phyloP scores from a whole-genome alignment of 495 filamentous ascomycete genomes.

The Monascus purpureus region DNA sequence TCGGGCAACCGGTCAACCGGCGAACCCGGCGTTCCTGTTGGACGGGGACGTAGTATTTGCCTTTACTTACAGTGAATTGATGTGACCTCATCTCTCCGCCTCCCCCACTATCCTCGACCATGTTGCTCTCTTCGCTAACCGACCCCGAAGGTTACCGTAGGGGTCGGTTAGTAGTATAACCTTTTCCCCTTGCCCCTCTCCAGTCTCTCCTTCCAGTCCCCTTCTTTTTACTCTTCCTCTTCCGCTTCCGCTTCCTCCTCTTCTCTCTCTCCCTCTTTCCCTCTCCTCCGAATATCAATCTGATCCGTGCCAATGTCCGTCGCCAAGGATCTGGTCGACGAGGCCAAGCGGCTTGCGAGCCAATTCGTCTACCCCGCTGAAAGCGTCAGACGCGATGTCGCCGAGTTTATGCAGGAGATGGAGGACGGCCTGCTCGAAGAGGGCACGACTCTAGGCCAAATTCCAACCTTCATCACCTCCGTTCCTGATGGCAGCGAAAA shows the following conservation, averaged over 20 bases:
- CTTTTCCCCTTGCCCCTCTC: slow-evolving; percentile 2
- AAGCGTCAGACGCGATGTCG: slow-evolving; percentile 63
- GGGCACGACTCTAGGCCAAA: slow-evolving; percentile 76
- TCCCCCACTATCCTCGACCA: neutral
- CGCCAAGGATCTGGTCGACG: slow-evolving; percentile 40
- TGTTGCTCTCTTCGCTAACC: slow-evolving; percentile 3
- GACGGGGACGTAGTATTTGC: too few species aligned
- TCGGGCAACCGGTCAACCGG: too few species aligned
- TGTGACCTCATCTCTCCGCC: neutral
- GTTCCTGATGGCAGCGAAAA: slow-evolving; percentile 98
- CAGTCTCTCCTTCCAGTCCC: neutral
- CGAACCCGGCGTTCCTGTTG: too few species aligned
- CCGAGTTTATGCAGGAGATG: slow-evolving; percentile 77
- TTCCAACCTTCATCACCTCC: slow-evolving; percentile 88
- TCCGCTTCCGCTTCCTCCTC: neutral
- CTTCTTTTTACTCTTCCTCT: too few species aligned
- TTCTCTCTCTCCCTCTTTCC: slow-evolving; percentile 2
- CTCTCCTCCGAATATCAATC: slow-evolving; percentile 2
- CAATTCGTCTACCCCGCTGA: slow-evolving; percentile 79
- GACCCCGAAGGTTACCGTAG: too few species aligned
- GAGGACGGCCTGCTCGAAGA: slow-evolving; percentile 71
- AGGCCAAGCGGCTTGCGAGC: slow-evolving; percentile 62
- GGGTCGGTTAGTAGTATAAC: too few species aligned
- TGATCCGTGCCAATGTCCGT: slow-evolving; percentile 18
- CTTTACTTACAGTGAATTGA: too few species aligned